These are phyloP conservation scores for Lactarius deliciosus DNA, from an alignment of 768 basidiomycete genomes.

Conservation along the genomic window DNA sequence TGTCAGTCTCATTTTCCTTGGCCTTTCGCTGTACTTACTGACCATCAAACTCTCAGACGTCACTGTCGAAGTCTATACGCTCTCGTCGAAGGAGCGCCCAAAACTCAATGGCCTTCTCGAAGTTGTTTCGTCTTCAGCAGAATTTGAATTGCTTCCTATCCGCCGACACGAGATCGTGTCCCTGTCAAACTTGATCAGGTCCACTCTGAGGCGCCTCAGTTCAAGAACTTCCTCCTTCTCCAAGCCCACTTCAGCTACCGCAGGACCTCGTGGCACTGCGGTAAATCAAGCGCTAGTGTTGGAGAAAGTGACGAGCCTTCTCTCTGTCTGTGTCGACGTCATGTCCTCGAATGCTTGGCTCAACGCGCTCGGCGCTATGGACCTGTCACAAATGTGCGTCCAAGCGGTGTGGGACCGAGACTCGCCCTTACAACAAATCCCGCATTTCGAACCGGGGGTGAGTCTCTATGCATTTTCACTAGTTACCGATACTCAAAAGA, in stretches of 20 bases:
- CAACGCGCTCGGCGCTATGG: slow-evolving; percentile 95
- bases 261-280: slow-evolving; percentile 87
- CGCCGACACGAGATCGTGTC: slow-evolving; percentile 93
- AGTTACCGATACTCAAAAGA: background rate
- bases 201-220: slow-evolving; percentile 93
- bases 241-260: slow-evolving; percentile 95
- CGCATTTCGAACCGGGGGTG: slow-evolving; percentile 92
- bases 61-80: slow-evolving; percentile 94
- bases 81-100: slow-evolving; percentile 93
- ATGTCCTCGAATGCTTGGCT: slow-evolving; percentile 98
- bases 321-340: slow-evolving; percentile 95
- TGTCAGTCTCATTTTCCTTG: slow-evolving; percentile 48
- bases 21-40: slow-evolving; percentile 1
- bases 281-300: slow-evolving; percentile 69
- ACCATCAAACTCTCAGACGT: slow-evolving; percentile 56
- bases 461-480: slow-evolving; percentile 25
- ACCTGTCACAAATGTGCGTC: slow-evolving; percentile 97
- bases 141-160: slow-evolving; percentile 94
- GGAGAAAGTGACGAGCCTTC: slow-evolving; percentile 87
- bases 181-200: slow-evolving; percentile 86
- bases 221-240: slow-evolving; percentile 96
- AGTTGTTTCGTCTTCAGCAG: slow-evolving; percentile 94
- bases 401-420: slow-evolving; percentile 98
- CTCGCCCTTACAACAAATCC: slow-evolving; percentile 92
- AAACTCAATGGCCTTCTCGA: slow-evolving; percentile 96